Percentiles rank a stretch among this genome's conserved stretches.
Evolutionary conservation across 441 rosid species (phyloP).

Genomic region (Gossypium laxum): DNA sequence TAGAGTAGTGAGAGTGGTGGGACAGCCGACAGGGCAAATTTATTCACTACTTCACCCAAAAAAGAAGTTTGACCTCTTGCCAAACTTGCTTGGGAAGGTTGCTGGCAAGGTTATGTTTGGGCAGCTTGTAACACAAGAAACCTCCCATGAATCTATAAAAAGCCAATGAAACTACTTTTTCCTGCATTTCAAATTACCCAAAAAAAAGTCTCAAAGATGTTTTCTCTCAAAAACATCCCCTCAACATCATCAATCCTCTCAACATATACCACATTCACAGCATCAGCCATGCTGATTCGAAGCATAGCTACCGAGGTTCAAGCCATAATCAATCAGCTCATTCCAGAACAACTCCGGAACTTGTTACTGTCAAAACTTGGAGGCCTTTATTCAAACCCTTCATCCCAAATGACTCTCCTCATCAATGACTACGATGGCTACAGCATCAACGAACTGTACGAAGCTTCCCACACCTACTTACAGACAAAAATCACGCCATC

Average conservation of each 20-base stretch:
- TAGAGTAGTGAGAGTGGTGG: too few species aligned
- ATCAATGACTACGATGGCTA: slow-evolving; percentile 7
- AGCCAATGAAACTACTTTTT: not conserved
- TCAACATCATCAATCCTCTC: not conserved
- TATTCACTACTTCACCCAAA: too few species aligned
- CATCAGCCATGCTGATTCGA: not conserved
- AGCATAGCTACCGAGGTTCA: not conserved
- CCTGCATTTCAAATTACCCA: not conserved
- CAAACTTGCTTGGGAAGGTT: too few species aligned
- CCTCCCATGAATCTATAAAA: not conserved
- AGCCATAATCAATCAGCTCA: not conserved
- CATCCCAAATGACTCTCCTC: slow-evolving; percentile 14
- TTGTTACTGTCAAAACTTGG: slow-evolving; percentile 6
- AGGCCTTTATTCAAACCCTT: not conserved
- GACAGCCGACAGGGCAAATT: too few species aligned
- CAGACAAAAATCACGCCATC: slow-evolving; percentile 8
- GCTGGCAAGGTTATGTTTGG: too few species aligned
- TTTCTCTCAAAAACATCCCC: not conserved
- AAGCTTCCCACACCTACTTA: slow-evolving; percentile 18
- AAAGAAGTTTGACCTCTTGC: too few species aligned
- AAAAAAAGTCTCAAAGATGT: not conserved
- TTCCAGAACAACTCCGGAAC: not conserved
- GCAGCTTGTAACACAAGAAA: not conserved
- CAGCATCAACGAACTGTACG: slow-evolving; percentile 11
- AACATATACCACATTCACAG: not conserved